These are phyloP conservation scores for Penicillium alfredii DNA, from an alignment of 495 filamentous ascomycete genomes.

Conservation along the genomic window DNA sequence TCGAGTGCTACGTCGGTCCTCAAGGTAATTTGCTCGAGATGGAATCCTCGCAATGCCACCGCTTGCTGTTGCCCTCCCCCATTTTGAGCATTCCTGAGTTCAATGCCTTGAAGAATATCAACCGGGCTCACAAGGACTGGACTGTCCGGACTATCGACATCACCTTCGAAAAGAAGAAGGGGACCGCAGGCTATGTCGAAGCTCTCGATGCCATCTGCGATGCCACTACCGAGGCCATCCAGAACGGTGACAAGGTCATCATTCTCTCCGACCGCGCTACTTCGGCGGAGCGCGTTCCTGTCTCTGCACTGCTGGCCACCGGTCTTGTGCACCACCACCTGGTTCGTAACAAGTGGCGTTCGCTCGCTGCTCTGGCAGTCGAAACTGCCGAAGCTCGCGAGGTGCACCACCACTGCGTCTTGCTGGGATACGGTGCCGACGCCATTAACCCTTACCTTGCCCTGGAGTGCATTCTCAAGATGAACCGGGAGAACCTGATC, in stretches of 20 bases:
- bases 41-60: conserved; percentile 81
- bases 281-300: conserved; percentile 73
- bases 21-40: conserved; percentile 97
- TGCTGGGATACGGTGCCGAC: conserved; percentile 93
- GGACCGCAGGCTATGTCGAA: conserved; percentile 78
- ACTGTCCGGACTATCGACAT: conserved; percentile 92
- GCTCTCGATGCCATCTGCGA: conserved; percentile 88
- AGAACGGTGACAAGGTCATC: conserved; percentile 79
- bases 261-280: conserved; percentile 89
- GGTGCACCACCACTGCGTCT: conserved; percentile 97
- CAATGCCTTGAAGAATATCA: conserved; percentile 80
- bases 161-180: conserved; percentile 87
- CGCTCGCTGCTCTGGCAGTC: conserved; percentile 79
- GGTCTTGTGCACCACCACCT: conserved; percentile 97
- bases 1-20: conserved; percentile 95
- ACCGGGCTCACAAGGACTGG: conserved; percentile 70
- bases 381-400: conserved; percentile 97
- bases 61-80: conserved; percentile 82
- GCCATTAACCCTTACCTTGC: conserved; percentile 96
- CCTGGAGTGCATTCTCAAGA: conserved; percentile 97
- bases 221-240: conserved; percentile 77
- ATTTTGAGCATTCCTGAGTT: conserved; percentile 90
- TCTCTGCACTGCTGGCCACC: conserved; percentile 85
- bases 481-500: conserved; percentile 92
- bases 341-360: conserved; percentile 94